phyloP scores from a whole-genome alignment of 2,329 filamentous ascomycete species.

The Colletotrichum chrysophilum region DNA sequence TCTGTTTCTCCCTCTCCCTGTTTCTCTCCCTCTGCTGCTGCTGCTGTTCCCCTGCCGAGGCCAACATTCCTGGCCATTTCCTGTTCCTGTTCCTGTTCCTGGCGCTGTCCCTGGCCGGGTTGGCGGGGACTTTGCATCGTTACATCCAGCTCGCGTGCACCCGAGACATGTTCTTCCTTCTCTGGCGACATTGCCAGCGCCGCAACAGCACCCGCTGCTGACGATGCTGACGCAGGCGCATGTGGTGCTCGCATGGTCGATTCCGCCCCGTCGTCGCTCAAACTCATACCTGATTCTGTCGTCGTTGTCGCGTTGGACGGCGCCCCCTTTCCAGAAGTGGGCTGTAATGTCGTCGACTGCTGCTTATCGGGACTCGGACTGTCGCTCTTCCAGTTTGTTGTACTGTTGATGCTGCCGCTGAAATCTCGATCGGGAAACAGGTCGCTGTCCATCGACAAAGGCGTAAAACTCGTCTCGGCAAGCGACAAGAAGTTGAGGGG shows the following conservation, averaged over 20 bases:
- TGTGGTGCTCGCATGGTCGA: background rate
- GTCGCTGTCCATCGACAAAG: constrained; percentile 34
- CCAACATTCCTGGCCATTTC: background rate
- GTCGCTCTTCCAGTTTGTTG: background rate
- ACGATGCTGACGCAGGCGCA: background rate
- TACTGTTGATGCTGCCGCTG: background rate
- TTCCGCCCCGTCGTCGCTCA: background rate
- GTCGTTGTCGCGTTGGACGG: background rate
- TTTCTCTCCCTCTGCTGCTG: background rate
- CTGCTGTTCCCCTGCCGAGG: background rate
- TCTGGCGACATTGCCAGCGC: background rate
- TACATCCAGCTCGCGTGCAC: constrained; percentile 4
- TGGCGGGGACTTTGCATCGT: background rate
- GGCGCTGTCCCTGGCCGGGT: background rate
- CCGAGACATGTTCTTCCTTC: constrained; percentile 17
- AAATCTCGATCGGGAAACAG: constrained; percentile 7
- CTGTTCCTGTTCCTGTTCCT: background rate
- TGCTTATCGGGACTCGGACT: background rate
- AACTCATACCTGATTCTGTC: background rate
- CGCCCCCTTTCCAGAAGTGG: background rate
- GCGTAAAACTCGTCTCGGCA: constrained; percentile 32
- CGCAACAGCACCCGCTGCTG: background rate
- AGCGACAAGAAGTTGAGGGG: constrained; percentile 25
- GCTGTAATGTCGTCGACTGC: background rate
- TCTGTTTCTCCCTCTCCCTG: background rate